Conservation (phyloP, 805 yeast genomes). For the Teunomyces atbi region DNA sequence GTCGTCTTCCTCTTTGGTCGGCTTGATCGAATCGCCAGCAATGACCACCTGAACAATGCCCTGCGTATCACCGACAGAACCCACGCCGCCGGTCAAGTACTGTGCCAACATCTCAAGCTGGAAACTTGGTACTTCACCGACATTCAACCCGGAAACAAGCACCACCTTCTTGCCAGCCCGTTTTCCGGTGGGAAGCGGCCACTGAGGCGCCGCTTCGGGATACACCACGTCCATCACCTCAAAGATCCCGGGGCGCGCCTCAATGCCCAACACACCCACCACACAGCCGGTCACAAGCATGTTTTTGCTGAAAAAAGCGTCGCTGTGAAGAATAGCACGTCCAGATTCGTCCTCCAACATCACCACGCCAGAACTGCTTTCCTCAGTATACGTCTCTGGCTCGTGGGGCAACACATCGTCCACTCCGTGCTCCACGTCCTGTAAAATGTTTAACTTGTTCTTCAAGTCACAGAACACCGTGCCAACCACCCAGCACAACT, state of each 20-base stretch:
- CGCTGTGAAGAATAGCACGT: constrained; percentile 67
- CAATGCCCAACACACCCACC: constrained; percentile 84
- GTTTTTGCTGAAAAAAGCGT: constrained; percentile 49
- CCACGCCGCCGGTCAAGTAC: constrained; percentile 70
- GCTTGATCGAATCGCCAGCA: constrained; percentile 67
- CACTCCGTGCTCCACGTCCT: constrained; percentile 66
- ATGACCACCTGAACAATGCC: constrained; percentile 55
- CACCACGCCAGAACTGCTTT: constrained; percentile 53
- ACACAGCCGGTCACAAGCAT: constrained; percentile 87
- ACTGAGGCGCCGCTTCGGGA: constrained; percentile 65
- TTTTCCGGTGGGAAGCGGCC: constrained; percentile 18
- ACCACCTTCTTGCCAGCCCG: constrained; percentile 52
- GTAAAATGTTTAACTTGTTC: constrained; percentile 79
- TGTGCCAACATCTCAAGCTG: constrained; percentile 62
- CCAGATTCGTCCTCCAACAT: constrained; percentile 94
- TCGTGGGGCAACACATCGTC: constrained; percentile 49
- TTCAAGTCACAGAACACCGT: constrained; percentile 82
- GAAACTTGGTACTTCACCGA: constrained; percentile 43
- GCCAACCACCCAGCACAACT: constrained; percentile 80
- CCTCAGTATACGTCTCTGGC: constrained; percentile 31
- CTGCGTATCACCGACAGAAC: constrained; percentile 28
- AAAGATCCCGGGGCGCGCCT: constrained; percentile 77
- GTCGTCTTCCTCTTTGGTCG: constrained; percentile 20
- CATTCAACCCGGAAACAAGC: constrained; percentile 71
- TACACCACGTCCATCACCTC: constrained; percentile 77